Base-by-base conservation (phyloP, 768 basidiomycete species). In the Clavaria fumosa region DNA sequence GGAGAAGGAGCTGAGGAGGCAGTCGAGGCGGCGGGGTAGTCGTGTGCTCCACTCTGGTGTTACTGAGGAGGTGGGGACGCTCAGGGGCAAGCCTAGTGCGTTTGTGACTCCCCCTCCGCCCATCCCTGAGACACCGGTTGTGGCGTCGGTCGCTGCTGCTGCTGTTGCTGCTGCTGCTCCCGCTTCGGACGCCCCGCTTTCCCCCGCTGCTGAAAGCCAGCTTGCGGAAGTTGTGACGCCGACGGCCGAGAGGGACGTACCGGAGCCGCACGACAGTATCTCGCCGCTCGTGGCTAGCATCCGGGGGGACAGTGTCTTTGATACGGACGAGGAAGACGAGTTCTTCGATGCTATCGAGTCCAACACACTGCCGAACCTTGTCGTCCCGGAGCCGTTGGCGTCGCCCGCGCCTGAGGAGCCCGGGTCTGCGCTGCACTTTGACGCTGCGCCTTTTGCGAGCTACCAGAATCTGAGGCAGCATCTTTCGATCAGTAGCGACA, bases 311-410 rank as follows among this genome's bases (percentile, higher is more conserved):
- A 57, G 56, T 11, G 64, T 63, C 7, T 58, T 42, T 20, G 70
- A 69, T 38, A 80, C 78, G 1, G 81, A 83, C 48, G 82, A 85
- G 30, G 82, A 90, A 50, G 93, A 96, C 57, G 90, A 97, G 56
- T 96, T 96, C 57, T 96, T 93, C 52, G 93, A 96, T 53, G 91
- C 93, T 21, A 90, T 96, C 49, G 91, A 96, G 51, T 57, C 75
- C 11, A 79, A 80, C 33, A 74, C 65, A 28, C 58, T 91, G 0
- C 82, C 84, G 4, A 84, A 80, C 48, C 63, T 91, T 11, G 58
- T 80, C 19, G 66, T 91, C 12, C 69, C 73, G 34, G 67, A 76
- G 19, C 64, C 69, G 9, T 64, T 86, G n/a, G 58, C 66, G 17
- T 66, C 64, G 41, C 67, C 65, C 33, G 56, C 39, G 35, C 62